Percentiles rank a stretch among this genome's conserved stretches.
These are phyloP conservation scores for Teratosphaeria viscida DNA, from an alignment of 2,329 filamentous ascomycete genomes.

Conservation along the genomic window DNA sequence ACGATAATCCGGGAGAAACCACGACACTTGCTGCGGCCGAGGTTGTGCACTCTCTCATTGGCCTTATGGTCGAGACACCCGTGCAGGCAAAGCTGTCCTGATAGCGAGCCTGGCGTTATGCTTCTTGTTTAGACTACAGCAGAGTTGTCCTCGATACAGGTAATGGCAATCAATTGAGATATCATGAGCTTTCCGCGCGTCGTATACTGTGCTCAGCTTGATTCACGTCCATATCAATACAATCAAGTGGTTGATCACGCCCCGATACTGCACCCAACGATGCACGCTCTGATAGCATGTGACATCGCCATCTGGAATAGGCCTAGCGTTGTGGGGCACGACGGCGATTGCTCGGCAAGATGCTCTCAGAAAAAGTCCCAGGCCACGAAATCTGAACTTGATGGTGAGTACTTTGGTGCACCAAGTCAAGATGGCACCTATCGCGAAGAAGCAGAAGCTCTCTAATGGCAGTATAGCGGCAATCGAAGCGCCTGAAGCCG, in stretches of 20 bases:
- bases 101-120: not conserved
- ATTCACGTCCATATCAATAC: too few relatives aligned
- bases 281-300: not conserved
- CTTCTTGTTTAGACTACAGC: too few relatives aligned
- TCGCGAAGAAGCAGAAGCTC: slow-evolving; percentile 22
- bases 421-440: slow-evolving; percentile 14
- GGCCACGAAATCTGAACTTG: not conserved
- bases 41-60: slow-evolving; percentile 41
- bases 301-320: not conserved
- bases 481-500: slow-evolving; percentile 6
- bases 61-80: slow-evolving; percentile 36
- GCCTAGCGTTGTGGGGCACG: not conserved
- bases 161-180: too few relatives aligned
- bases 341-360: not conserved
- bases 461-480: slow-evolving; percentile 17
- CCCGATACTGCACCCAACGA: too few relatives aligned
- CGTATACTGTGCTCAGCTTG: too few relatives aligned
- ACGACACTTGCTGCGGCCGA: slow-evolving; percentile 47
- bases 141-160: too few relatives aligned
- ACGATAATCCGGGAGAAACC: slow-evolving; percentile 50
- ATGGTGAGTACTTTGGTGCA: not conserved
- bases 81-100: slow-evolving; percentile 13
- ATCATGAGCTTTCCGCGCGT: too few relatives aligned
- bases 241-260: too few relatives aligned
- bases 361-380: not conserved